Evolutionary conservation across 2,329 filamentous ascomycete species (phyloP).

Genomic region (Blastomyces silverae): DNA sequence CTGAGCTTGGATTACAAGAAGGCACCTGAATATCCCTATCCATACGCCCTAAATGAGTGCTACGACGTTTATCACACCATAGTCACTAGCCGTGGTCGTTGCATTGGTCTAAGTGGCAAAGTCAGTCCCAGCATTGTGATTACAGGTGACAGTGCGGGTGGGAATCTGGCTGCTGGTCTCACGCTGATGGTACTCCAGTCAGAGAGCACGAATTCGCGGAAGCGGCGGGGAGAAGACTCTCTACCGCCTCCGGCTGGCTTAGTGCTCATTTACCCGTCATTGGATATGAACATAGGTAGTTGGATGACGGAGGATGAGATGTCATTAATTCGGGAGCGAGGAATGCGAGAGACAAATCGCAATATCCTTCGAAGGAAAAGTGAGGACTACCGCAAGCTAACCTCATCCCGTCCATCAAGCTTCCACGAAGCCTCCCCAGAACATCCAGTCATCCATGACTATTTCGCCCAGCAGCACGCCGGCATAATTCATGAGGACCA

Average conservation of each 20-base stretch:
- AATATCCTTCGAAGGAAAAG: constrained; percentile 76
- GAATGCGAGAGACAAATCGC: constrained; percentile 68
- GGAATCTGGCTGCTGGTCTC: constrained; percentile 71
- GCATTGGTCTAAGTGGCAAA: constrained; percentile 65
- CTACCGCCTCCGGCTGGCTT: constrained; percentile 72
- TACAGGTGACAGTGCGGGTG: constrained; percentile 74
- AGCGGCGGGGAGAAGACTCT: constrained; percentile 51
- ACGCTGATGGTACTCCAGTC: constrained; percentile 86
- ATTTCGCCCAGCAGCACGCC: constrained; percentile 28
- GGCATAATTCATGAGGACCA: constrained; percentile 11
- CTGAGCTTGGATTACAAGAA: constrained; percentile 88
- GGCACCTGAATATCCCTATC: constrained; percentile 76
- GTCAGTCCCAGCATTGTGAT: constrained; percentile 62
- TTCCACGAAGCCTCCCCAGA: constrained; percentile 54
- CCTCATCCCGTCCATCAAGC: constrained; percentile 71
- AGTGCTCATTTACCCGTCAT: constrained; percentile 76
- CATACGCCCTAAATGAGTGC: constrained; percentile 78
- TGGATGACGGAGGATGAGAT: constrained; percentile 99
- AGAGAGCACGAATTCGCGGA: constrained; percentile 50
- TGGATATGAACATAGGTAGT: constrained; percentile 96
- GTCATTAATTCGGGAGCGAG: constrained; percentile 80
- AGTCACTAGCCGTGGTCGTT: constrained; percentile 63
- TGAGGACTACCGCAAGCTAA: constrained; percentile 77
- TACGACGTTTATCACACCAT: constrained; percentile 77
- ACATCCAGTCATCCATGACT: constrained; percentile 21